Conservation (phyloP, 345 rosid species). For the Citrus sinensis region DVS_A1.0 CM039164.1:24227001-24227500, state of each 20-base stretch:
- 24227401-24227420: not conserved
- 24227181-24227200: not conserved
- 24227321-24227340: not conserved
- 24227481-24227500: not conserved
- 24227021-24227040: not conserved
- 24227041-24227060: not conserved
- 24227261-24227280: not conserved
- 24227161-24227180: constrained; percentile 1
- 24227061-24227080: not conserved
- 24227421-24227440: not conserved
- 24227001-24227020: not conserved
- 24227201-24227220: not conserved
- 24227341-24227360: not conserved
- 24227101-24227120: not conserved
- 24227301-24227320: not conserved
- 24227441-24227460: not conserved
- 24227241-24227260: not conserved
- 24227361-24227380: not conserved
- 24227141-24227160: not conserved
- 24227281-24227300: not conserved
- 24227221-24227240: not conserved
- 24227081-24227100: not conserved
- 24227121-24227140: not conserved
- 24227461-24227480: not conserved
- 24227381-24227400: not conserved